phyloP scores from a whole-genome alignment of 1,139 yeast genomes.

The Taiozyma sp. region DNA sequence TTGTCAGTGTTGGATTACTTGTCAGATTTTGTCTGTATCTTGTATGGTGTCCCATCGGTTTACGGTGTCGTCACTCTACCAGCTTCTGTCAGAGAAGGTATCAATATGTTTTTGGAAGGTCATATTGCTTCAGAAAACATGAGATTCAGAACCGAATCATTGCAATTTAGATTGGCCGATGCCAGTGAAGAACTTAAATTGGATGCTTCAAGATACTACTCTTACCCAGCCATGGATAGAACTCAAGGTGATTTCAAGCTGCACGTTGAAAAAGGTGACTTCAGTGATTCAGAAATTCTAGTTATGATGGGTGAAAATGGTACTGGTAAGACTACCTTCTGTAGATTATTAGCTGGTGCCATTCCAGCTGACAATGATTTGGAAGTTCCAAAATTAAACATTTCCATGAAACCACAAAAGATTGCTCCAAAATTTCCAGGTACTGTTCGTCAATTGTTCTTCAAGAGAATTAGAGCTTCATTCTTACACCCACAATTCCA shows the following conservation, averaged over 20 bases:
- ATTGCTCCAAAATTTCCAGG: conserved; percentile 98
- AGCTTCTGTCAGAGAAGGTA: conserved; percentile 96
- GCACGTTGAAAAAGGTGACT: conserved; percentile 77
- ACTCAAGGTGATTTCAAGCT: conserved; percentile 95
- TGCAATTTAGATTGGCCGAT: conserved; percentile 92
- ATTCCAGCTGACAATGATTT: conserved; percentile 75
- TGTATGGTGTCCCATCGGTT: conserved; percentile 96
- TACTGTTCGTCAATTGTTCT: conserved; percentile 94
- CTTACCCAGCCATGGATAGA: conserved; percentile 77
- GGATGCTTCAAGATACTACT: conserved; percentile 74
- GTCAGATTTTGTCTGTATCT: conserved; percentile 92
- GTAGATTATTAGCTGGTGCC: conserved; percentile 91
- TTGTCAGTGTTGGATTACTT: conserved; percentile 93
- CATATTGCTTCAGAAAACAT: conserved; percentile 94
- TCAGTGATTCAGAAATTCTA: conserved; percentile 92
- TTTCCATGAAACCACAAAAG: conserved; percentile 97
- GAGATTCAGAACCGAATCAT: conserved; percentile 92
- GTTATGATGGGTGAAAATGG: conserved; percentile 99
- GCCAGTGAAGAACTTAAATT: conserved; percentile 73
- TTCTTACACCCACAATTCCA: conserved; percentile 97
- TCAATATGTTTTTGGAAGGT: conserved; percentile 96
- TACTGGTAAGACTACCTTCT: conserved; percentile 97
- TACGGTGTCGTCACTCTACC: conserved; percentile 98
- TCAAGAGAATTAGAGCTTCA: conserved; percentile 91
- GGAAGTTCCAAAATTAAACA: conserved; percentile 80